Percentiles rank a stretch among this genome's conserved stretches.
Conservation (phyloP, 106 monocot genomes). For the Phalaenopsis equestris region DNA sequence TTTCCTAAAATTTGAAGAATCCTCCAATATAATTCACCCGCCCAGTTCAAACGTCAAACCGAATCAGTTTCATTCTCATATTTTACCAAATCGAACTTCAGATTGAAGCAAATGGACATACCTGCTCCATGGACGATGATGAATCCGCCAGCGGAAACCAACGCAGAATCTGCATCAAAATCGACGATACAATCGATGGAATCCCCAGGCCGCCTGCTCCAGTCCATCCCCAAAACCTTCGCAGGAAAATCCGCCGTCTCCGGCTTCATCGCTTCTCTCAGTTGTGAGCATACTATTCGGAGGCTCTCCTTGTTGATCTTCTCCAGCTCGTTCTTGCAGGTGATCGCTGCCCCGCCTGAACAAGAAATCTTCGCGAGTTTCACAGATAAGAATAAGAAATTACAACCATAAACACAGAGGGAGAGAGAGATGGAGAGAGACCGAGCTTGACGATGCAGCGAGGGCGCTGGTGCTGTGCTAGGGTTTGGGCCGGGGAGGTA, state of each 20-base stretch:
- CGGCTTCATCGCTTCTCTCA: slow-evolving; percentile 53
- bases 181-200: slow-evolving; percentile 14
- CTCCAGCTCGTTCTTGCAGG: slow-evolving; percentile 67
- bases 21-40: background rate
- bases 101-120: slow-evolving; percentile 4
- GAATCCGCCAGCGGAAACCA: slow-evolving; percentile 39
- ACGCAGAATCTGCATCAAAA: slow-evolving; percentile 7
- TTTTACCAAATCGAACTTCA: background rate
- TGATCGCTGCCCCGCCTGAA: slow-evolving; percentile 72
- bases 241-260: background rate
- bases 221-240: slow-evolving; percentile 54
- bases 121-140: slow-evolving; percentile 89
- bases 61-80: background rate
- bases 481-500: background rate
- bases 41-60: background rate
- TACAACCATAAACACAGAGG: background rate
- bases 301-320: slow-evolving; percentile 51
- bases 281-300: slow-evolving; percentile 42
- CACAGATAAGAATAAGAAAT: background rate
- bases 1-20: background rate
- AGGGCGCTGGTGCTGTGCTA: slow-evolving; percentile 14
- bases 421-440: slow-evolving; percentile 5
- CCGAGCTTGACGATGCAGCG: slow-evolving; percentile 77
- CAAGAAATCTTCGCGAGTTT: background rate
- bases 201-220: slow-evolving; percentile 47